Base-by-base conservation (phyloP, 768 basidiomycete species). In the Boletales sp. region DNA sequence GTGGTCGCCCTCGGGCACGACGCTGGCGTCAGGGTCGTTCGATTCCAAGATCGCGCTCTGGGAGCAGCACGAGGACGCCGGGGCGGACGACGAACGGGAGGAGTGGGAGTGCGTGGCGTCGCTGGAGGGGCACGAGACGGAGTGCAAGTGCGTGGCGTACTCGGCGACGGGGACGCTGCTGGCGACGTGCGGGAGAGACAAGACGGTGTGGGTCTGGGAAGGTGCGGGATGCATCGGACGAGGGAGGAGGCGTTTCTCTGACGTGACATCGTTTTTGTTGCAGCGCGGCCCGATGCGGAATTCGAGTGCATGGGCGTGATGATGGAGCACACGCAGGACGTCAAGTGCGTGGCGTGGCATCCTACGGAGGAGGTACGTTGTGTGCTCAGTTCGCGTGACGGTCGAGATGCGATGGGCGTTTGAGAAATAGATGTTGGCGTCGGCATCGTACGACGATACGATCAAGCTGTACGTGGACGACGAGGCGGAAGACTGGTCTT, bases 141-240 rank as follows among this genome's bases (percentile, higher is more conserved):
- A 99, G 66, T 97, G 94, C 74, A 98, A 98, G 73, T 79, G 85
- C 48, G 88, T 94, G 0, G 87, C 83, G 4, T 97, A 87, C 69
- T 91, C 87, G 11, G 72, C 73, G 32, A 81, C 83, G n/a, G 86
- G 67, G 43, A 84, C 78, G 3, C 69, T 97, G 21, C 74, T 99
- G n/a, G 97, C 95, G 9, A 94, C 87, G 53, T 97, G 94, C 64
- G 89, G 90, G 57, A 76, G 97, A 51, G 97, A 98, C 72, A 99
- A 98, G 73, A 91, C 92, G 6, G 94, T 98, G 0, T 98, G 97
- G 97, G 81, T 99, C 32, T 99, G 97, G 95, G 95, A 97, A 78
- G 92, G 94, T 87, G 63, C n/a, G n/a, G n/a, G n/a, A n/a, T n/a
- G n/a, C n/a, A n/a, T n/a, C n/a, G n/a, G n/a, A n/a, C n/a, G n/a